Percentiles rank a stretch among this genome's conserved stretches.
phyloP scores from a whole-genome alignment of 805 yeast species.

The Ogataea pignaliae region DNA sequence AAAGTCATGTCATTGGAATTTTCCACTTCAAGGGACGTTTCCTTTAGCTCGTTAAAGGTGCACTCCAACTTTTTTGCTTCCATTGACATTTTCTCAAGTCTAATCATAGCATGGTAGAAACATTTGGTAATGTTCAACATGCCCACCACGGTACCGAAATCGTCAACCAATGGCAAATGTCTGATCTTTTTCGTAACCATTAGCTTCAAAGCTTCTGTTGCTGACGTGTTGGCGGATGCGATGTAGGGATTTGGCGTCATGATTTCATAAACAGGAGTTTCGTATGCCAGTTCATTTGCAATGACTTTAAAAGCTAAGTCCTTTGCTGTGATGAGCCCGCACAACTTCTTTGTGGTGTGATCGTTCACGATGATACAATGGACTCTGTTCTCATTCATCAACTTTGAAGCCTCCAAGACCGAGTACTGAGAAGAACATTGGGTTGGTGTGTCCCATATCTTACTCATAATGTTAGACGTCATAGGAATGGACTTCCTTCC shows the following conservation, averaged over 20 bases:
- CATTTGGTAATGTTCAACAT: conserved; percentile 43
- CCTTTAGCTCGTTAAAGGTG: conserved; percentile 27
- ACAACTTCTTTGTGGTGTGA: conserved; percentile 20
- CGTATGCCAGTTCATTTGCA: conserved; percentile 24
- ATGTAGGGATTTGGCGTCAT: conserved; percentile 38
- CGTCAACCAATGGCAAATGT: conserved; percentile 39
- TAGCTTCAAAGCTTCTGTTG: conserved; percentile 37
- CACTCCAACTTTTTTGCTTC: conserved; percentile 32
- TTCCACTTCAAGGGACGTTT: conserved; percentile 11
- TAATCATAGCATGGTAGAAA: conserved; percentile 41
- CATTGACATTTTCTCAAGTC: conserved; percentile 36
- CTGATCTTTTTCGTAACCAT: conserved; percentile 40
- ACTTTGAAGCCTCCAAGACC: conserved; percentile 29
- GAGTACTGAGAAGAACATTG: conserved; percentile 32
- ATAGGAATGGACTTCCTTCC: conserved; percentile 2
- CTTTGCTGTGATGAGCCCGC: conserved; percentile 42
- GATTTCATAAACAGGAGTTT: conserved; percentile 30
- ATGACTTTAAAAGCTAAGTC: conserved; percentile 43
- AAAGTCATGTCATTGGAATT: conserved; percentile 9
- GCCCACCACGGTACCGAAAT: conserved; percentile 34
- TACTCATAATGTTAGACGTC: conserved; percentile 16
- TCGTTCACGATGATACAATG: conserved; percentile 39
- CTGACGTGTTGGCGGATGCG: conserved; percentile 33
- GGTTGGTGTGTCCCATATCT: conserved; percentile 34
- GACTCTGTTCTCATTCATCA: conserved; percentile 36